phyloP scores from a whole-genome alignment of 352 stramenopile species.

The Elongisporangium anandrum region DNA sequence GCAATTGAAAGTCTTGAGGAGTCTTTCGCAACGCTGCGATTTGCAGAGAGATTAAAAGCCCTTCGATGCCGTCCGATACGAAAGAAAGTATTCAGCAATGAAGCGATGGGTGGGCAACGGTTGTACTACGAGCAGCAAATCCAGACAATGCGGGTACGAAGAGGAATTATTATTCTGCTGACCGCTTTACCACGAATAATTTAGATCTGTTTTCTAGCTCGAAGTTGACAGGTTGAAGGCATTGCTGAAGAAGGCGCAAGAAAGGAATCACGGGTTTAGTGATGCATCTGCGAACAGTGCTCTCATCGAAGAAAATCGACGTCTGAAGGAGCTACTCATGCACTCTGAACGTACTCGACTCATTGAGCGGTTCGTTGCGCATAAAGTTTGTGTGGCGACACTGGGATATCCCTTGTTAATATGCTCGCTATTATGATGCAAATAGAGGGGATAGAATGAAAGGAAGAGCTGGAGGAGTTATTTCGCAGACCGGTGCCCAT shows the following conservation, averaged over 20 bases:
- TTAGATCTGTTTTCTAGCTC: conserved; percentile 14
- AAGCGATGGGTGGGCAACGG: conserved; percentile 48
- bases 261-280: conserved; percentile 21
- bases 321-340: conserved; percentile 53
- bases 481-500: background rate
- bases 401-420: conserved; percentile 3
- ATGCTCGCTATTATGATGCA: background rate
- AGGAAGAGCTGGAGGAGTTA: background rate
- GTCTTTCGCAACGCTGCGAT: conserved; percentile 64
- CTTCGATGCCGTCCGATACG: conserved; percentile 52
- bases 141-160: conserved; percentile 48
- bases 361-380: conserved; percentile 29
- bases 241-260: conserved; percentile 40
- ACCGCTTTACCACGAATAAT: background rate
- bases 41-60: conserved; percentile 60
- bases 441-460: background rate
- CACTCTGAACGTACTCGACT: conserved; percentile 43
- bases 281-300: conserved; percentile 29
- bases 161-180: background rate
- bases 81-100: conserved; percentile 41
- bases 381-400: background rate
- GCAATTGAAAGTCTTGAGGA: conserved; percentile 52
- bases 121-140: conserved; percentile 70
- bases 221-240: conserved; percentile 53
- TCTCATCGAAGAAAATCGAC: conserved; percentile 60